Evolutionary conservation across 1,284 basidiomycete genomes (phyloP).

Genomic region (Heterobasidion occidentale): DNA sequence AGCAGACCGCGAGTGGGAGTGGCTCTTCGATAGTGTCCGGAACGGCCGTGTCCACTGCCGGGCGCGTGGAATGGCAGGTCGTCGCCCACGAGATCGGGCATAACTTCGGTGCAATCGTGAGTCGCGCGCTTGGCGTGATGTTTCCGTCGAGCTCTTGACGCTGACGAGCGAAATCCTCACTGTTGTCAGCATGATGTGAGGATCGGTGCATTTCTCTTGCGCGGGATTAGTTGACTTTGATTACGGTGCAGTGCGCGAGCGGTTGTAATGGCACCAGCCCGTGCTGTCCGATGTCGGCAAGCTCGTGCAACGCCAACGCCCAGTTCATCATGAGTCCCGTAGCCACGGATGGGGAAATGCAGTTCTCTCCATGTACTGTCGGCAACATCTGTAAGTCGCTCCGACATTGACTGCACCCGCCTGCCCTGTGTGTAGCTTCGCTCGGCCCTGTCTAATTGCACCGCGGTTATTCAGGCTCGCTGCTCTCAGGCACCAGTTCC

Average conservation of each 20-base stretch:
- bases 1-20: constrained; percentile 40
- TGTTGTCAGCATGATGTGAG: constrained; percentile 50
- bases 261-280: constrained; percentile 48
- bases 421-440: neutral
- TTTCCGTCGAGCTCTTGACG: neutral
- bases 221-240: neutral
- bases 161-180: neutral
- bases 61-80: constrained; percentile 72
- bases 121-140: constrained; percentile 19
- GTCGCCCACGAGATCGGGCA: constrained; percentile 87
- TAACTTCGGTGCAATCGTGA: constrained; percentile 87
- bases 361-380: constrained; percentile 75
- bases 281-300: constrained; percentile 70
- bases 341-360: constrained; percentile 54
- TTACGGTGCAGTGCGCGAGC: constrained; percentile 43
- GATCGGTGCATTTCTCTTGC: constrained; percentile 2
- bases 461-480: constrained; percentile 37
- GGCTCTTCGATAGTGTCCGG: constrained; percentile 61
- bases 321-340: constrained; percentile 81
- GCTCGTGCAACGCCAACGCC: constrained; percentile 58
- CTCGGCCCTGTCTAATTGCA: neutral
- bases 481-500: constrained; percentile 37
- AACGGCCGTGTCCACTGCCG: constrained; percentile 77
- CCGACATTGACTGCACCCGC: neutral
- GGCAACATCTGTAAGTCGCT: constrained; percentile 76